These are phyloP conservation scores for Atalantia buxifolia DNA, from an alignment of 345 rosid species.

Conservation along the genomic window DNA sequence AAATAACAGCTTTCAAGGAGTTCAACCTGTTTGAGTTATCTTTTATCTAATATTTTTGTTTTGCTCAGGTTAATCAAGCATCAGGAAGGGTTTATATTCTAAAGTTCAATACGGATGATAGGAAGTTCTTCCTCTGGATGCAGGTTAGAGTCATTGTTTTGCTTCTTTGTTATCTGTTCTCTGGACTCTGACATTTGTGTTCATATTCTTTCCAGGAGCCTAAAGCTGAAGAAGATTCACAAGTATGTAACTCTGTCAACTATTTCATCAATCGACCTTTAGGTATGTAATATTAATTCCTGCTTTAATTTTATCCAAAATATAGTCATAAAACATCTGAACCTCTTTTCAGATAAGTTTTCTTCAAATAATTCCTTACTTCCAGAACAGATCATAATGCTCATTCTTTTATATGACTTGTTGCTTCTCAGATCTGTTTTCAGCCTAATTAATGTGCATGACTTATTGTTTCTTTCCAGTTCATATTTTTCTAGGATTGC, in stretches of 20 bases:
- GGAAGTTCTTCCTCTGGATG: conserved; percentile 94
- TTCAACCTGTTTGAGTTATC: neutral
- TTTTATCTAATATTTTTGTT: conserved; percentile 1
- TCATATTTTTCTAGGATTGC: neutral
- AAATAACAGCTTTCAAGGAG: neutral
- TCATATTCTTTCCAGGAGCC: conserved; percentile 57
- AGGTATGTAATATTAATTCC: conserved; percentile 42
- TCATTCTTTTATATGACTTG: neutral
- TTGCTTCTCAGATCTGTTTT: neutral
- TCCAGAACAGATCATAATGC: neutral
- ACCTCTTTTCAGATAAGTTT: neutral
- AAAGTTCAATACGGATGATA: conserved; percentile 80
- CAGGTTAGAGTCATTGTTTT: conserved; percentile 47
- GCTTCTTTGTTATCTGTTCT: neutral
- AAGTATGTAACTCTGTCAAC: conserved; percentile 68
- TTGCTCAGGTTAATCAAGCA: conserved; percentile 76
- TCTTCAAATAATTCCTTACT: neutral
- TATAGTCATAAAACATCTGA: neutral
- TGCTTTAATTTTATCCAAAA: neutral
- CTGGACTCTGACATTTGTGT: neutral
- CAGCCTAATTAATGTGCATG: neutral
- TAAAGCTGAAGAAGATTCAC: conserved; percentile 62
- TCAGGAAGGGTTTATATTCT: conserved; percentile 84
- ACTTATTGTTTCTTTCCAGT: neutral
- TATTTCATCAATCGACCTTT: conserved; percentile 66